phyloP scores from a whole-genome alignment of 2,329 filamentous ascomycete genomes.

The Aspergillus ibericus region DNA sequence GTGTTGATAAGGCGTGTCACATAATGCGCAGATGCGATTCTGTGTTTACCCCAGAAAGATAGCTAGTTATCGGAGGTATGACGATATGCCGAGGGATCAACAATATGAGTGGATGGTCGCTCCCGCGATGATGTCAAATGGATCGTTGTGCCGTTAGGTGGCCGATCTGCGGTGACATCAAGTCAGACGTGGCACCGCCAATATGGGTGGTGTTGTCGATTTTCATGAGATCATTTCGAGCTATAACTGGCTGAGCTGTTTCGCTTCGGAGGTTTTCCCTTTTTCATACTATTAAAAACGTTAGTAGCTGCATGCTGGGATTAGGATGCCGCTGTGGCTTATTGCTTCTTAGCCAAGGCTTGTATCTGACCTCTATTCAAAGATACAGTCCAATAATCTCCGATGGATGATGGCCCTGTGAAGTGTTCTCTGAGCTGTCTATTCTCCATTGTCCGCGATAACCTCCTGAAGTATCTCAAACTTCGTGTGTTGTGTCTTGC shows the following conservation, averaged over 20 bases:
- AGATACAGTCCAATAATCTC: too few relatives aligned
- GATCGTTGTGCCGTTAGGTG: not conserved
- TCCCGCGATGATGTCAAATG: not conserved
- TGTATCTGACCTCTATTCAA: too few relatives aligned
- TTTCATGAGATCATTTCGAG: not conserved
- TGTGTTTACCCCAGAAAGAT: not conserved
- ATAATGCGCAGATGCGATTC: not conserved
- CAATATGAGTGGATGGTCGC: not conserved
- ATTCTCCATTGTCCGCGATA: too few relatives aligned
- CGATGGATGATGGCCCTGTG: too few relatives aligned
- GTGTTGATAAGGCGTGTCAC: not conserved
- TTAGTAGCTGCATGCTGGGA: not conserved
- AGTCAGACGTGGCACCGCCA: not conserved
- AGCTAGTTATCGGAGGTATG: not conserved
- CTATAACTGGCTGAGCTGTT: not conserved
- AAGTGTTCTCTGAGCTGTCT: too few relatives aligned
- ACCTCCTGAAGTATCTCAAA: too few relatives aligned
- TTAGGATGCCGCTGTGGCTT: too few relatives aligned
- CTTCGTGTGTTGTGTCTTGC: too few relatives aligned
- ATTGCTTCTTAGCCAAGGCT: too few relatives aligned
- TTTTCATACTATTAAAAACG: not conserved
- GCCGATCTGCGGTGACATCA: conserved; percentile 1
- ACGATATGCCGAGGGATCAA: not conserved
- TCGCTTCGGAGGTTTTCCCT: not conserved
- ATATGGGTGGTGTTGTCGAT: not conserved